Base-by-base conservation (phyloP, 1,284 basidiomycete genomes). In the Sphaerobolus stellatus region DNA sequence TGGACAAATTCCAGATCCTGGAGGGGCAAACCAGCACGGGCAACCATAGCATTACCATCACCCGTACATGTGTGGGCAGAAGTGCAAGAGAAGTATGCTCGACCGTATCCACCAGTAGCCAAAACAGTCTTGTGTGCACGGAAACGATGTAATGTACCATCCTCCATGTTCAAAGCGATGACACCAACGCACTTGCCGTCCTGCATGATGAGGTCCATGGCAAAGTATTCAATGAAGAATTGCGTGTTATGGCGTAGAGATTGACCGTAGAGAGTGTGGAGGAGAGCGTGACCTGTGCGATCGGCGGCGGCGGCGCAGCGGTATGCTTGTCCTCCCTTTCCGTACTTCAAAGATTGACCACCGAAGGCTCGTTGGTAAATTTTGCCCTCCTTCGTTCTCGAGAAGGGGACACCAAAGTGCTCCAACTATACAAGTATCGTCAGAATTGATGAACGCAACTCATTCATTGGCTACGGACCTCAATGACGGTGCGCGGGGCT, bases 181-280 rank as follows among this genome's bases (percentile, higher is more conserved):
- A 99, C 96, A 79, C 97, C 97, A 59, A 99, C 96, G 78, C 97
- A 99, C 75, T 98, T 93, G 67, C 95, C 97, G 63, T 92, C 94
- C 72, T 98, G 84, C 97, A 99, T 98, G 72, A 99, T 94, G 58
- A 99, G 79, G 73, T 99, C 96, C 59, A 96, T 84, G 18, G 96
- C 97, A 72, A 99, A 99, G 78, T 95, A 99, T 75, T 99, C 97
- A 74, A 99, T 98, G 80, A 99, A 99, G 78, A 98, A 99, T 76
- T 98, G 97, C 71, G 97, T 99, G 81, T 99, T 90, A 82, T 99
- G 97, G 60, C 94, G 90, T 60, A 99, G 86, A 59, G 97, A 99
- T 80, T 99, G 97, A 65, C 97, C 97, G 69, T 98, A 98, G 57
- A 99, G 91, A 16, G 95, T 97, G 81, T 99, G 97, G 53, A 99